These are phyloP conservation scores for Ceratocystis diversiconidia DNA, from an alignment of 2,329 filamentous ascomycete species.

Conservation along the genomic window DNA sequence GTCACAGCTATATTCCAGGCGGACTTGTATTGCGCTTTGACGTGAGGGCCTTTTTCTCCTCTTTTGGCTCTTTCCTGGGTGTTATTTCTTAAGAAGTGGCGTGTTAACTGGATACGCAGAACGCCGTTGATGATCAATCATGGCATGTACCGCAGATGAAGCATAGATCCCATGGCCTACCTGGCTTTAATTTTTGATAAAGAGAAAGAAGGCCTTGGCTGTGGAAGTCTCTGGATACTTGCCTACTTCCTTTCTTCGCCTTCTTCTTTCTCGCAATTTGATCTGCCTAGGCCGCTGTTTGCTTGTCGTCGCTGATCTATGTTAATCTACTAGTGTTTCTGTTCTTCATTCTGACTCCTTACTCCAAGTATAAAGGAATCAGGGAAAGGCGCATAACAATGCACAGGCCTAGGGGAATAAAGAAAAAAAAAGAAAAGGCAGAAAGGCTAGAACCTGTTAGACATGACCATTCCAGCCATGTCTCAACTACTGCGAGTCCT, in stretches of 20 bases:
- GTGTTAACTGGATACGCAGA: neutral
- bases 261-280: neutral
- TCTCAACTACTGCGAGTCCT: conserved; percentile 3
- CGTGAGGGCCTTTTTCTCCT: neutral
- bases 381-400: neutral
- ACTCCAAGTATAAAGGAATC: neutral
- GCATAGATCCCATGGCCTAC: neutral
- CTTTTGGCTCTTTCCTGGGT: neutral
- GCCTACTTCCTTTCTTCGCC: neutral
- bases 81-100: neutral
- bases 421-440: neutral
- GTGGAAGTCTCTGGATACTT: neutral
- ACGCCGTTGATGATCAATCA: neutral
- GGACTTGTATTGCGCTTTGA: neutral
- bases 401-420: neutral
- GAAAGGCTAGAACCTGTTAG: neutral
- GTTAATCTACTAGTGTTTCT: neutral
- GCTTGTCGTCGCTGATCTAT: neutral
- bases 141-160: neutral
- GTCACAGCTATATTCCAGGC: neutral
- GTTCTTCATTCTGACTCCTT: neutral
- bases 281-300: neutral
- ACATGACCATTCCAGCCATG: neutral
- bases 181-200: neutral
- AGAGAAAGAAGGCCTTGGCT: neutral